Percentiles rank a stretch among this genome's conserved stretches.
phyloP scores from a whole-genome alignment of 441 rosid genomes.

The Aquilaria agallochum region DNA sequence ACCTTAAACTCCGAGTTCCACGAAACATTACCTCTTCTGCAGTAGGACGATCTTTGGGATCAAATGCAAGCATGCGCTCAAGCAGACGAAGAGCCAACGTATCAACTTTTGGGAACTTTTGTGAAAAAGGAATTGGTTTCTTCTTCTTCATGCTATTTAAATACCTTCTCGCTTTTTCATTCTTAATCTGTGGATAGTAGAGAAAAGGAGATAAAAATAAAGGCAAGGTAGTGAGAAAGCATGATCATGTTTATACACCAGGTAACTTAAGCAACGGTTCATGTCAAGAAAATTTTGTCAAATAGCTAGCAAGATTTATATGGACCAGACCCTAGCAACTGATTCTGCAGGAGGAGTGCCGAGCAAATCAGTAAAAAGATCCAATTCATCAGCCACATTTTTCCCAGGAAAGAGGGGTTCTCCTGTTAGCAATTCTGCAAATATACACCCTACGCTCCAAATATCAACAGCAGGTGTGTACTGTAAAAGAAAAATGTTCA shows the following conservation, averaged over 20 bases:
- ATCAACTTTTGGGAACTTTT: constrained; percentile 71
- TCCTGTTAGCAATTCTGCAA: constrained; percentile 88
- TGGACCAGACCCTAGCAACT: constrained; percentile 66
- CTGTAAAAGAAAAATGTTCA: constrained; percentile 39
- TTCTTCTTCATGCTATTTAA: constrained; percentile 77
- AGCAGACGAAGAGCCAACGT: constrained; percentile 75
- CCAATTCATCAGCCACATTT: constrained; percentile 89
- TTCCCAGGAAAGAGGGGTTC: constrained; percentile 95
- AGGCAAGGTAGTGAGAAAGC: constrained; percentile 17
- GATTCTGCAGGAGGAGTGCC: constrained; percentile 81
- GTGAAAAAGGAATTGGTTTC: constrained; percentile 66
- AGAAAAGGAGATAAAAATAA: constrained; percentile 28
- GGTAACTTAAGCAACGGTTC: constrained; percentile 9
- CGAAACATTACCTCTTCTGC: constrained; percentile 73
- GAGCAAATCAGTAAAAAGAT: constrained; percentile 91
- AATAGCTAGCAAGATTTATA: constrained; percentile 17
- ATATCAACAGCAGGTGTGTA: constrained; percentile 98
- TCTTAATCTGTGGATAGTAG: constrained; percentile 64
- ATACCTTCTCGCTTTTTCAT: constrained; percentile 94
- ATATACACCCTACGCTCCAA: constrained; percentile 99
- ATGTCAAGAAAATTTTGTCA: constrained; percentile 23
- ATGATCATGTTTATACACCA: constrained; percentile 1
- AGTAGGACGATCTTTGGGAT: constrained; percentile 91
- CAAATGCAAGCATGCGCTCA: constrained; percentile 83
- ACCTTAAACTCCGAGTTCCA: constrained; percentile 9